Evolutionary conservation across 176 grass and related monocot species (phyloP).

Genomic region (Musa troglodytarum): DNA sequence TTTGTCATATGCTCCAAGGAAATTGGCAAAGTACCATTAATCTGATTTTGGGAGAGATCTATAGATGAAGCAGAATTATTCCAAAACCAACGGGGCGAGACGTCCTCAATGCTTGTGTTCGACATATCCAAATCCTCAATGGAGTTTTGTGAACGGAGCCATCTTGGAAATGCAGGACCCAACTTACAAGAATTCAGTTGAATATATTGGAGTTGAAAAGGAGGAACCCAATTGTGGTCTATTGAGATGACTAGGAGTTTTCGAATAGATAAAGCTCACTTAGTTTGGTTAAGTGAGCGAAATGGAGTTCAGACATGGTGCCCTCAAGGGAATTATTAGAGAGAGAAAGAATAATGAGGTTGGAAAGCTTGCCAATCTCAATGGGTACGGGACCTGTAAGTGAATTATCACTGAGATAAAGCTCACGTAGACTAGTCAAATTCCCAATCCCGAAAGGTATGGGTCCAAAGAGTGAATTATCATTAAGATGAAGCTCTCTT

Average conservation of each 20-base stretch:
- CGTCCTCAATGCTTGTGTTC: conserved; percentile 14
- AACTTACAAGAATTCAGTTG: conserved; percentile 1
- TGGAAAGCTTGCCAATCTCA: not conserved
- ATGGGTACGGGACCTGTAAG: not conserved
- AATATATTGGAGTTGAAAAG: conserved; percentile 14
- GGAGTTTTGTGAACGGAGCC: conserved; percentile 19
- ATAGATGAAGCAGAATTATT: not conserved
- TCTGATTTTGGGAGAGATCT: conserved; percentile 25
- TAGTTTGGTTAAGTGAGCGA: not conserved
- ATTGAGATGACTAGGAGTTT: not conserved
- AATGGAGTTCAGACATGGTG: not conserved
- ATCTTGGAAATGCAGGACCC: conserved; percentile 20
- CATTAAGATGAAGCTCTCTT: not conserved
- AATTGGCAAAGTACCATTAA: conserved; percentile 18
- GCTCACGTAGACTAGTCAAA: not conserved
- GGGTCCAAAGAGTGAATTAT: not conserved
- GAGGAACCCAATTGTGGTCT: conserved; percentile 15
- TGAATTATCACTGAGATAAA: not conserved
- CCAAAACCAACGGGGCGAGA: conserved; percentile 26
- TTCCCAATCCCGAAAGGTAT: not conserved
- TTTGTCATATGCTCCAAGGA: not conserved
- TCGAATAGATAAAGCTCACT: conserved; percentile 14
- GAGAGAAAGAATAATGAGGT: not conserved
- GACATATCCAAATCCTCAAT: conserved; percentile 11
- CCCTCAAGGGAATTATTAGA: not conserved